A percentile compares a stretch with the other conserved stretches of the same genome.
Conservation (phyloP, 164 flowering plant species). For the Magnolia kwangsiensis region DNA sequence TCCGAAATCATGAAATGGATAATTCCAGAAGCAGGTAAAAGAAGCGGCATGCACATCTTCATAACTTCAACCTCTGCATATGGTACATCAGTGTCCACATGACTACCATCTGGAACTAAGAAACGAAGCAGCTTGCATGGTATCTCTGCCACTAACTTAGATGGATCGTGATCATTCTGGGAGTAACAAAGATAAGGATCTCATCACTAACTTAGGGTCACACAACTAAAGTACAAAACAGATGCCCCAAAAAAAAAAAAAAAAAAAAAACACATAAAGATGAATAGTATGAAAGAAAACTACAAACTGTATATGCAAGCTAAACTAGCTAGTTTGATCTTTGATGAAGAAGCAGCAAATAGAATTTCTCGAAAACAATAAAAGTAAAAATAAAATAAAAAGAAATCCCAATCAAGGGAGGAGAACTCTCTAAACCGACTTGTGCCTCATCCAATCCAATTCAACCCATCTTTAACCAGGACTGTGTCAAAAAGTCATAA, state of each 20-base stretch:
- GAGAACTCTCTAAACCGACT: too few relatives aligned
- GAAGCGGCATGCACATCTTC: conserved; percentile 99
- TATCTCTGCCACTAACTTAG: conserved; percentile 94
- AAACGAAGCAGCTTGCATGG: conserved; percentile 97
- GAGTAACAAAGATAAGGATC: conserved; percentile 9
- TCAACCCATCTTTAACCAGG: too few relatives aligned
- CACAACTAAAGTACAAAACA: neutral
- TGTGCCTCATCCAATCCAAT: too few relatives aligned
- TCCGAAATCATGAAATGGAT: conserved; percentile 84
- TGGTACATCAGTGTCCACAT: conserved; percentile 89
- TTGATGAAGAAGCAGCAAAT: too few relatives aligned
- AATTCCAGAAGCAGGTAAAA: conserved; percentile 93
- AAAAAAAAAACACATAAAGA: neutral
- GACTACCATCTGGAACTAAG: conserved; percentile 76
- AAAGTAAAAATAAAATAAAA: too few relatives aligned
- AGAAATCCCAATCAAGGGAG: too few relatives aligned
- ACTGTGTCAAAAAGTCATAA: too few relatives aligned
- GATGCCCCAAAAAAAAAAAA: neutral
- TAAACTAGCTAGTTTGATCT: too few relatives aligned
- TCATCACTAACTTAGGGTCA: neutral
- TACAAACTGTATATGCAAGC: too few relatives aligned
- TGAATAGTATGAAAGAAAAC: too few relatives aligned
- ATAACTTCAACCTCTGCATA: conserved; percentile 99
- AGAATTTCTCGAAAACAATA: too few relatives aligned
- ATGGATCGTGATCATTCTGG: conserved; percentile 99